A percentile compares a stretch with the other conserved stretches of the same genome.
Evolutionary conservation across 169 alveolate species (phyloP).

Genomic region (Plasmodium reichenowi): DNA sequence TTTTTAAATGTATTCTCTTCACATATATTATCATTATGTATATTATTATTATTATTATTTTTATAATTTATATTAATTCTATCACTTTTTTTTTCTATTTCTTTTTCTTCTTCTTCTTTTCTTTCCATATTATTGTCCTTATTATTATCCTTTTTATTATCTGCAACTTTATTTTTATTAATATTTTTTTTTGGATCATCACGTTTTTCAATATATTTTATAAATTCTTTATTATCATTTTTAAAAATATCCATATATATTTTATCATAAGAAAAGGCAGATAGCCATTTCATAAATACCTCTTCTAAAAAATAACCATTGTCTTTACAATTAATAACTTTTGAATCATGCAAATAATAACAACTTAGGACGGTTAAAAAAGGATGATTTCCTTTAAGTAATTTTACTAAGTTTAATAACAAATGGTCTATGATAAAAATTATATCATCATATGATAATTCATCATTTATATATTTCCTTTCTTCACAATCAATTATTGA

Average conservation of each 20-base stretch:
- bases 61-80: not conserved
- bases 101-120: not conserved
- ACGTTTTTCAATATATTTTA: conserved; percentile 9
- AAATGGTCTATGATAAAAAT: conserved; percentile 32
- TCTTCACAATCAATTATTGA: conserved; percentile 73
- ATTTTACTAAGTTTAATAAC: conserved; percentile 28
- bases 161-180: not conserved
- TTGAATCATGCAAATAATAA: conserved; percentile 62
- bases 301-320: conserved; percentile 42
- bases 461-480: conserved; percentile 19
- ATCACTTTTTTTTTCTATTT: not conserved
- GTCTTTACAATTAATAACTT: conserved; percentile 28
- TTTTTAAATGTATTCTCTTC: not conserved
- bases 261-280: conserved; percentile 16
- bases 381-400: conserved; percentile 64
- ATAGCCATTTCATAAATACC: conserved; percentile 22
- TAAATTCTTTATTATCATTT: conserved; percentile 49
- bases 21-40: not conserved
- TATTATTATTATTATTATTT: not conserved
- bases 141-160: not conserved
- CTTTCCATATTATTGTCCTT: not conserved
- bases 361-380: conserved; percentile 68
- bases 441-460: conserved; percentile 29
- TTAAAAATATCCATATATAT: conserved; percentile 35
- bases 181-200: not conserved